Conservation (phyloP, 495 filamentous ascomycete species). For the Amphirosellinia nigrospora region DNA sequence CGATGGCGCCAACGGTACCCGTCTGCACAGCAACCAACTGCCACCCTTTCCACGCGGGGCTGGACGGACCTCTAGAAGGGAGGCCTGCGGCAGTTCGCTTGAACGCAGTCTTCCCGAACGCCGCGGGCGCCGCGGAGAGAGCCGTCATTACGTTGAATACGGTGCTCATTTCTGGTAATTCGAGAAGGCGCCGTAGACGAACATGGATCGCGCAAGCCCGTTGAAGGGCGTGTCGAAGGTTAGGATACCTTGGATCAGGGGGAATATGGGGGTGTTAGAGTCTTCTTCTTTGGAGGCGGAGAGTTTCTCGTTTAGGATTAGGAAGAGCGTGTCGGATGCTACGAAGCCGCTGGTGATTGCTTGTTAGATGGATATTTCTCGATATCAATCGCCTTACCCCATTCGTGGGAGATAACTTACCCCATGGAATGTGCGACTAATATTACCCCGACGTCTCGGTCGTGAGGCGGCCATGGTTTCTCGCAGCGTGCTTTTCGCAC, state of each 20-base stretch:
- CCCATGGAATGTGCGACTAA: constrained; percentile 95
- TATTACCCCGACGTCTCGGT: constrained; percentile 82
- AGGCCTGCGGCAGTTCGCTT: constrained; percentile 34
- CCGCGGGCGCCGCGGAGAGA: constrained; percentile 52
- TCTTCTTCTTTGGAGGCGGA: constrained; percentile 14
- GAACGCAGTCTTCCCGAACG: constrained; percentile 56
- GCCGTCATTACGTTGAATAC: constrained; percentile 77
- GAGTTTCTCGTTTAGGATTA: constrained; percentile 49
- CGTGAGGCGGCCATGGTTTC: constrained; percentile 83
- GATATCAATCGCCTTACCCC: not conserved
- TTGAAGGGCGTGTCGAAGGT: constrained; percentile 96
- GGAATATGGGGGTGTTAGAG: constrained; percentile 56
- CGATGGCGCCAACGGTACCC: constrained; percentile 83
- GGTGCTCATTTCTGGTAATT: constrained; percentile 80
- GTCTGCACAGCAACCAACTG: constrained; percentile 85
- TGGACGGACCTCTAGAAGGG: constrained; percentile 27
- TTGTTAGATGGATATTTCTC: not conserved
- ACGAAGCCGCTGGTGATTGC: constrained; percentile 72
- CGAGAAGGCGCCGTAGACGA: constrained; percentile 88
- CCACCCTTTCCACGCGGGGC: constrained; percentile 66
- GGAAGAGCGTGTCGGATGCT: constrained; percentile 81
- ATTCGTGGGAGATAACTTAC: constrained; percentile 32
- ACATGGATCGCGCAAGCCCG: constrained; percentile 84
- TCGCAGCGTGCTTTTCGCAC: constrained; percentile 73
- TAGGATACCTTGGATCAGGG: constrained; percentile 78